These are phyloP conservation scores for Oryza meyeriana DNA, from an alignment of 176 grass and related monocot species.

Conservation along the genomic window DNA sequence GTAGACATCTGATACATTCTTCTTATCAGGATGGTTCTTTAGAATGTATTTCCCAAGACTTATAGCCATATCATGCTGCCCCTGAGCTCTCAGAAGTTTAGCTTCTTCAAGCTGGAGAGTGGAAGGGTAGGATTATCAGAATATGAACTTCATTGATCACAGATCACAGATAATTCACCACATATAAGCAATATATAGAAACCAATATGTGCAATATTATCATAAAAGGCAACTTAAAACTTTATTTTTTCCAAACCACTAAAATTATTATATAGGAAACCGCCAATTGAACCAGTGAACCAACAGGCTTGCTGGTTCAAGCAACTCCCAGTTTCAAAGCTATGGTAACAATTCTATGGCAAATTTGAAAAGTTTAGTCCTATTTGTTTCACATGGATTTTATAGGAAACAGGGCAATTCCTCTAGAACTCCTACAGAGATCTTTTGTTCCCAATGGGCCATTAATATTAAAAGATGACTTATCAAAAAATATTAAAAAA, in stretches of 20 bases:
- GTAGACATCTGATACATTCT: slow-evolving; percentile 72
- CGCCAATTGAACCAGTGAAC: not conserved
- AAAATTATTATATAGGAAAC: not conserved
- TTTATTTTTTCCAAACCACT: not conserved
- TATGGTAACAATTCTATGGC: not conserved
- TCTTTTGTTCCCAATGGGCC: not conserved
- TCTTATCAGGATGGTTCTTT: slow-evolving; percentile 63
- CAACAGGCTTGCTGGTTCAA: not conserved
- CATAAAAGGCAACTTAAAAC: not conserved
- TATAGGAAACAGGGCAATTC: not conserved
- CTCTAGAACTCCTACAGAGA: not conserved
- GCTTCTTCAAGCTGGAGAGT: slow-evolving; percentile 75
- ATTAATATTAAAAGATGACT: not conserved
- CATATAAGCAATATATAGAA: slow-evolving; percentile 6
- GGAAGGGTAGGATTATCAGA: slow-evolving; percentile 9
- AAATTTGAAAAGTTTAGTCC: not conserved
- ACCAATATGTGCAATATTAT: slow-evolving; percentile 25
- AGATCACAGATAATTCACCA: not conserved
- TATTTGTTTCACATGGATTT: not conserved
- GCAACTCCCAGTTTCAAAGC: not conserved
- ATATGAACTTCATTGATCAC: slow-evolving; percentile 23
- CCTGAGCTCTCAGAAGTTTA: slow-evolving; percentile 91
- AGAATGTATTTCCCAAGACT: slow-evolving; percentile 78
- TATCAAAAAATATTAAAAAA: not conserved
- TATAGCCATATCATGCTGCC: slow-evolving; percentile 90